Evolutionary conservation across 257 asterid species (phyloP), one percentile per base, ranked within the genome.

Genomic region (Solanum bulbocastanum): DNA sequence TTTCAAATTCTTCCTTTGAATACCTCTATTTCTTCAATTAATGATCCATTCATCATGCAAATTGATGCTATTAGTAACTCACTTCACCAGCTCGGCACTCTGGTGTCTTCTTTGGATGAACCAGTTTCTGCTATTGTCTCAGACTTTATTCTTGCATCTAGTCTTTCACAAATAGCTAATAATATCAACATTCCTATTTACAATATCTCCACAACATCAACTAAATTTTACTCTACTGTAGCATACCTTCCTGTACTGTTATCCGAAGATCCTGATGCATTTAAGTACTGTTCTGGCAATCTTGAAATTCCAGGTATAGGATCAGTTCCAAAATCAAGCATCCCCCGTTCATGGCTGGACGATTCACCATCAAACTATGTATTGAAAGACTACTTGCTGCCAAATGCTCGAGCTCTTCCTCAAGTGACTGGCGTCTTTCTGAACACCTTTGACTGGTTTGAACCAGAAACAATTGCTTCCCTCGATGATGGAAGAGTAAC

Each of bases 401-500:
- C 93, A 78, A 92, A 92, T 88, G 85, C 92, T 8, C n/a, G 27
- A 88, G 85, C 90, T 10, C 92, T 91, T 37, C 46, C 92, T 22
- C 88, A 83, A 83, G 93, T 86, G 25, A 88, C 85, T 4, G 93
- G 94, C 1, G 85, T 92, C 60, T 83, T 92, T 81, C 68, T 90
- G 30, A 92, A 91, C 91, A 90, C 89, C 83, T 90, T 91, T 39
- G 58, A 87, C 49, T 84, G 89, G 92, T 89, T 91, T 40, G 92
- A 92, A 88, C 83, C 86, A 46, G 94, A 92, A 83, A 90, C 90
- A 32, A 85, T 91, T n/a, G 83, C 88, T 78, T 89, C 90, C 72
- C 90, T 90, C 39, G 60, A 85, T 30, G 79, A 56, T 35, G 72
- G 90, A 83, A 68, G 33, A 69, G 39, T 90, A 74, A 78, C 33